phyloP scores from a whole-genome alignment of 177 flowering plant genomes.

The Vitis hybrid region DNA sequence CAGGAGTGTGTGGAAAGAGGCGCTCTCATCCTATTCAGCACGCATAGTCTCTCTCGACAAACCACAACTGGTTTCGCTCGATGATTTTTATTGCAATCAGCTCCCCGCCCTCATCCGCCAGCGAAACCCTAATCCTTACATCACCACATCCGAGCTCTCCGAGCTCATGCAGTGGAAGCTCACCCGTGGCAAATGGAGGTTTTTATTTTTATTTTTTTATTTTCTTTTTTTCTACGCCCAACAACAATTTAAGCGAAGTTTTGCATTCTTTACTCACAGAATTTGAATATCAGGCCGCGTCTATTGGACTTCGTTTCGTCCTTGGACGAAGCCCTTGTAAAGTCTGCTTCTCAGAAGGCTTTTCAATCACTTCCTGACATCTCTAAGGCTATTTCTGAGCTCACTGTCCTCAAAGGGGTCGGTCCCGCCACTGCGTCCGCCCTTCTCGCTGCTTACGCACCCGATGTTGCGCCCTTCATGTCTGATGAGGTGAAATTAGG shows the following conservation, averaged over 20 bases:
- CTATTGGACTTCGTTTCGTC: slow-evolving; percentile 68
- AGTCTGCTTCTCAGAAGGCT: slow-evolving; percentile 70
- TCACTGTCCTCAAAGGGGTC: slow-evolving; percentile 78
- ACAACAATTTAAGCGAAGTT: not conserved
- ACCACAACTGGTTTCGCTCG: slow-evolving; percentile 48
- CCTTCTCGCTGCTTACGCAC: slow-evolving; percentile 74
- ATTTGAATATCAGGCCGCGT: slow-evolving; percentile 50
- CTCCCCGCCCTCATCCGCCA: slow-evolving; percentile 59
- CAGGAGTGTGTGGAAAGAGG: slow-evolving; percentile 42
- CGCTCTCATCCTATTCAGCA: slow-evolving; percentile 41
- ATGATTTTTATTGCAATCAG: slow-evolving; percentile 61
- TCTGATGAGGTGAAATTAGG: slow-evolving; percentile 71
- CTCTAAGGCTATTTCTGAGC: slow-evolving; percentile 56
- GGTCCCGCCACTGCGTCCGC: slow-evolving; percentile 96
- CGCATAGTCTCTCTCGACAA: slow-evolving; percentile 43
- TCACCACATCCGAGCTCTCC: slow-evolving; percentile 71
- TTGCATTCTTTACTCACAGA: no score
- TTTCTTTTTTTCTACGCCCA: not conserved
- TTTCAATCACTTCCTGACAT: slow-evolving; percentile 70
- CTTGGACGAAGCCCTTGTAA: slow-evolving; percentile 53
- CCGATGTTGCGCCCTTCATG: slow-evolving; percentile 80
- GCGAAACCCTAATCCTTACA: slow-evolving; percentile 73
- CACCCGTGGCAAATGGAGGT: slow-evolving; percentile 86
- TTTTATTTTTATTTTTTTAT: not conserved
- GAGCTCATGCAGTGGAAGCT: slow-evolving; percentile 89